phyloP scores from a whole-genome alignment of 2,329 filamentous ascomycete genomes.

The Bipolaris cookei region DNA sequence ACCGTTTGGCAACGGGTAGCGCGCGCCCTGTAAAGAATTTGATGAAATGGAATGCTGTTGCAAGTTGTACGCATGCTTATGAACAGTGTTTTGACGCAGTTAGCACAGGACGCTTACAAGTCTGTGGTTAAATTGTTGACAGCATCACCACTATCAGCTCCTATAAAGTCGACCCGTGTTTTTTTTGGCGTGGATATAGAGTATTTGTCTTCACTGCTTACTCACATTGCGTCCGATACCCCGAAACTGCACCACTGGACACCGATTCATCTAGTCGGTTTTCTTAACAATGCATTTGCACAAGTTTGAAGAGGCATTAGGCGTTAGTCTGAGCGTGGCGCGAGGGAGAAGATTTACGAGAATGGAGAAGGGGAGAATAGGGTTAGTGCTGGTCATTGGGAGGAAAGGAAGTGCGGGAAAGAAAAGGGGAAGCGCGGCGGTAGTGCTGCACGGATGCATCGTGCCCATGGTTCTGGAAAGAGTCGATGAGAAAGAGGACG shows the following conservation, averaged over 20 bases:
- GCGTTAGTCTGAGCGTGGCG: slow-evolving; percentile 14
- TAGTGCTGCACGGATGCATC: slow-evolving; percentile 24
- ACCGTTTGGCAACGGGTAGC: slow-evolving; percentile 16
- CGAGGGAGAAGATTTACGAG: slow-evolving; percentile 19
- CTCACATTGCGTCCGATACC: not conserved
- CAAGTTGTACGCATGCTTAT: slow-evolving; percentile 12
- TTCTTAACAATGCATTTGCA: not conserved
- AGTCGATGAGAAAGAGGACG: slow-evolving; percentile 10
- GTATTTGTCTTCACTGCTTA: not conserved
- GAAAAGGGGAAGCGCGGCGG: slow-evolving; percentile 7
- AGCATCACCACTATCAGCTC: slow-evolving; percentile 13
- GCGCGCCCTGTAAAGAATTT: not conserved
- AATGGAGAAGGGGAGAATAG: slow-evolving; percentile 18
- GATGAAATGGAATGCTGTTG: slow-evolving; percentile 21
- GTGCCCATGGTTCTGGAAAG: slow-evolving; percentile 24
- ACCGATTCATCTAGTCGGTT: not conserved
- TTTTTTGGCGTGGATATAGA: not conserved
- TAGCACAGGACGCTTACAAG: slow-evolving; percentile 12
- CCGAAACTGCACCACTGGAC: not conserved
- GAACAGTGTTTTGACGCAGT: slow-evolving; percentile 2
- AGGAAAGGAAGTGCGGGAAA: not conserved
- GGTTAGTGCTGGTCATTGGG: slow-evolving; percentile 22
- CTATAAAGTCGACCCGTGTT: slow-evolving; percentile 11
- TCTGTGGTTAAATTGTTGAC: slow-evolving; percentile 22
- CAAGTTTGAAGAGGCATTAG: not conserved